Evolutionary conservation across 129 eudicot species (phyloP).

Genomic region (Cynara cardunculus): DNA sequence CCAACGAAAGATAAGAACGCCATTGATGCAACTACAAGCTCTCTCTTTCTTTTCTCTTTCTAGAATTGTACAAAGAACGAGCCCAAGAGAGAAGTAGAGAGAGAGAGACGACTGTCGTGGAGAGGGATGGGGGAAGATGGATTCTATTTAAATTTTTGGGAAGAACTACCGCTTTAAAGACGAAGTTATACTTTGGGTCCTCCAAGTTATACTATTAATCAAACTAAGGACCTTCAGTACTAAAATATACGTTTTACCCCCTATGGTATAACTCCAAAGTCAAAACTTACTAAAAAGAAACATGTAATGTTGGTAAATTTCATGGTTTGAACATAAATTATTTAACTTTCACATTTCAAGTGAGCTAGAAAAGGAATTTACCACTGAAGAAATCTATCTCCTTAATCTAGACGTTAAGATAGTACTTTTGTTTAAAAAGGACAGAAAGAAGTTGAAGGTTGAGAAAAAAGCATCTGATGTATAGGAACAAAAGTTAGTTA

Average conservation of each 20-base stretch:
- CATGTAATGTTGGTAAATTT: background rate
- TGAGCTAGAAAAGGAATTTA: background rate
- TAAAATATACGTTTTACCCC: background rate
- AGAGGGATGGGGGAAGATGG: slow-evolving; percentile 16
- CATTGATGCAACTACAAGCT: slow-evolving; percentile 34
- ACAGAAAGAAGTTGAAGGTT: background rate
- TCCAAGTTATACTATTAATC: background rate
- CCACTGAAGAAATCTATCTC: background rate
- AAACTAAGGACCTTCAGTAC: background rate
- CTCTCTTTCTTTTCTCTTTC: slow-evolving; percentile 41
- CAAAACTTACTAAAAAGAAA: background rate
- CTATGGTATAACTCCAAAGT: background rate
- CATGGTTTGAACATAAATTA: background rate
- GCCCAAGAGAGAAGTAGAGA: slow-evolving; percentile 28
- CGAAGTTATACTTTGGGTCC: background rate
- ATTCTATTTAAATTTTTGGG: slow-evolving; percentile 30
- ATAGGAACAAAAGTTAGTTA: background rate
- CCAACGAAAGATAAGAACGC: slow-evolving; percentile 68
- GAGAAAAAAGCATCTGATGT: background rate
- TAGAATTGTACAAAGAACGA: slow-evolving; percentile 6
- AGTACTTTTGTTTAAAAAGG: background rate
- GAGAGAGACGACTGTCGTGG: slow-evolving; percentile 9
- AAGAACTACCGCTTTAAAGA: slow-evolving; percentile 29
- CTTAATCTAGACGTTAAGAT: background rate
- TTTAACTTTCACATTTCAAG: background rate